Base-by-base conservation (phyloP, 768 basidiomycete species). In the Lactarius quietus region DNA sequence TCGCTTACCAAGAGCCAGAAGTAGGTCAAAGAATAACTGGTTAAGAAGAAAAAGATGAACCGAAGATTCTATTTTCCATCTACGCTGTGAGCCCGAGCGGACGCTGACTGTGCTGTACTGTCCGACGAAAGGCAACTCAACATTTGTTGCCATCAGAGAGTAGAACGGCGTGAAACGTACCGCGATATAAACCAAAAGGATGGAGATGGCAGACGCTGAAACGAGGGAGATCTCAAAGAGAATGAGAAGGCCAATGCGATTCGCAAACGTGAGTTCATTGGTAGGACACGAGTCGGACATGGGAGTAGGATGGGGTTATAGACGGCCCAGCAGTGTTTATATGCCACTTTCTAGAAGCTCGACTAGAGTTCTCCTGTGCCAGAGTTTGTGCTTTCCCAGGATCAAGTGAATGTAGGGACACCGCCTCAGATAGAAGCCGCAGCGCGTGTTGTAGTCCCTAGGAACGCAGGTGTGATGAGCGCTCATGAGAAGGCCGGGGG, bases 11-110 rank as follows among this genome's bases (percentile, higher is more conserved):
- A 70, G 55, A 8, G 74, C 70, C 60, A 73, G 74, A 17, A 75
- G 64, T 20, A 75, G 39, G 54, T 75, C 74, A 9, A 68, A 74
- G 18, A 71, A 59, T 0, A 75, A 56, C 26, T 75, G 70, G 41
- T 69, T 69, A 45, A 75, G 67, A 48, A 75, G 71, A 57, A 74
- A 73, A 41, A 72, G 67, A 61, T 75, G 74, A 28, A 74, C 65
- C 14, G 74, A 69, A 26, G 70, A 70, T 51, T 64, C 63, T 28
- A 65, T 61, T 15, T 38, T 48, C 72, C 70, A 73, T 57, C 62
- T 62, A 17, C 70, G 61, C 33, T 18, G 39, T 3, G 68, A 59
- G 14, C 65, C 66, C 26, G 33, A 26, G 38, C 66, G 70, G 59
- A 74, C 54, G 45, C 55, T 66, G 38, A 67, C 31, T 9, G 68